Conservation (phyloP, 306 rosid genomes). For the Cicer judaicum region DNA sequence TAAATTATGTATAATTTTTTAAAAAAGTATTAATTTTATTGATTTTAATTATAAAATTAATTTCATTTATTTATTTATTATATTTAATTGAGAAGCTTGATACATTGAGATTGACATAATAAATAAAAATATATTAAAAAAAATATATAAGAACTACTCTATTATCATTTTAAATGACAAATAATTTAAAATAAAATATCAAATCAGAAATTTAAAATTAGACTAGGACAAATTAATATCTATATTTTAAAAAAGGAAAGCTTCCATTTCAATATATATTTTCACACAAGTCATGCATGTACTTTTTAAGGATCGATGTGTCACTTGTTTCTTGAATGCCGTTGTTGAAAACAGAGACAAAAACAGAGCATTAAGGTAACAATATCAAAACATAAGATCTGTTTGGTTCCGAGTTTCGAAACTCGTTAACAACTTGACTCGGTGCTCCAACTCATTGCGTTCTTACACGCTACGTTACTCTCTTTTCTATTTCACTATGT, state of each 20-base stretch:
- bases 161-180: too few relatives aligned
- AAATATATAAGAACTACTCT: too few relatives aligned
- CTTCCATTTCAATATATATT: slow-evolving; percentile 50
- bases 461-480: slow-evolving; percentile 33
- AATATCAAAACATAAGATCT: slow-evolving; percentile 28
- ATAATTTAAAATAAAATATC: too few relatives aligned
- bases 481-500: slow-evolving; percentile 10
- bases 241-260: slow-evolving; percentile 28
- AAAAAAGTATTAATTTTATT: too few relatives aligned
- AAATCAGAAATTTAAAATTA: too few relatives aligned
- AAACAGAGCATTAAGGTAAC: slow-evolving; percentile 4
- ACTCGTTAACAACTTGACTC: background rate
- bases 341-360: slow-evolving; percentile 36
- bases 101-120: too few relatives aligned
- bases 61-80: too few relatives aligned
- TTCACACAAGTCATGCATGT: slow-evolving; percentile 24
- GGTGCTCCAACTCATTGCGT: slow-evolving; percentile 24
- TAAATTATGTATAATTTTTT: too few relatives aligned
- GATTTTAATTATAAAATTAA: too few relatives aligned
- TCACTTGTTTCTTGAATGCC: slow-evolving; percentile 44
- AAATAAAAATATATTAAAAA: too few relatives aligned
- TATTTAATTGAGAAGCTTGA: too few relatives aligned
- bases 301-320: slow-evolving; percentile 36
- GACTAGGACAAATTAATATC: background rate
- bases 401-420: slow-evolving; percentile 3